phyloP scores from a whole-genome alignment of 1,284 basidiomycete species.

The Cryptococcus sp. region DNA sequence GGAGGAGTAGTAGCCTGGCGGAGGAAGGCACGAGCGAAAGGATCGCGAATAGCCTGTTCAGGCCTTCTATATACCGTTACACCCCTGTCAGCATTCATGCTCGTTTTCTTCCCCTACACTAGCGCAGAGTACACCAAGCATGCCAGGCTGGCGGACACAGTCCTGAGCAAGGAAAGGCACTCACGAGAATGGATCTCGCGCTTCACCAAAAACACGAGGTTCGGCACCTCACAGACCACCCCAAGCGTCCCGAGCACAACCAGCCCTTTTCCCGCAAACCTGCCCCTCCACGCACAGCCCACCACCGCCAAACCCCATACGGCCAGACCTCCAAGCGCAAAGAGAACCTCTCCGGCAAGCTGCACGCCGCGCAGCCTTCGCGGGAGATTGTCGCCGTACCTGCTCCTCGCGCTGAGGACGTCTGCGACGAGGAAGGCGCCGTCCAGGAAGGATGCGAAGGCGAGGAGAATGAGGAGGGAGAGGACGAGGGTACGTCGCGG shows the following conservation, averaged over 20 bases:
- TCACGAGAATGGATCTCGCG: constrained; percentile 30
- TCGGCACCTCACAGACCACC: constrained; percentile 35
- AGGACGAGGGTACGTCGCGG: constrained; percentile 38
- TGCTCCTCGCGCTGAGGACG: constrained; percentile 17
- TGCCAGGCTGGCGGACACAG: neutral
- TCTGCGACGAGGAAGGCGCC: constrained; percentile 26
- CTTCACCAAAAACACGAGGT: constrained; percentile 35
- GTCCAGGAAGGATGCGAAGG: constrained; percentile 28
- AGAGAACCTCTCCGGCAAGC: constrained; percentile 24
- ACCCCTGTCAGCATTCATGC: neutral
- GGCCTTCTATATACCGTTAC: constrained; percentile 11
- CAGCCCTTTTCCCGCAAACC: constrained; percentile 33
- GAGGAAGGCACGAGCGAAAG: constrained; percentile 36
- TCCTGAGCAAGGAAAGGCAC: too few species aligned
- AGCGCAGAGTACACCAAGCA: neutral
- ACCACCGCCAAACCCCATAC: constrained; percentile 34
- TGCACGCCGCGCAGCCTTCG: constrained; percentile 6
- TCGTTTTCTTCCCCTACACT: neutral
- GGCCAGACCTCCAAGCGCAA: constrained; percentile 33
- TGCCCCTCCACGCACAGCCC: constrained; percentile 32
- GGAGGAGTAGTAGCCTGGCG: constrained; percentile 34
- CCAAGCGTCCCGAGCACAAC: constrained; percentile 29
- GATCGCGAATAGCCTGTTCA: constrained; percentile 30
- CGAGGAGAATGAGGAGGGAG: constrained; percentile 29
- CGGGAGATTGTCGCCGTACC: constrained; percentile 12